Evolutionary conservation across 108 stramenopile species (phyloP), one percentile per base, ranked within the genome.

Genomic region (Conticribra guillardii): DNA sequence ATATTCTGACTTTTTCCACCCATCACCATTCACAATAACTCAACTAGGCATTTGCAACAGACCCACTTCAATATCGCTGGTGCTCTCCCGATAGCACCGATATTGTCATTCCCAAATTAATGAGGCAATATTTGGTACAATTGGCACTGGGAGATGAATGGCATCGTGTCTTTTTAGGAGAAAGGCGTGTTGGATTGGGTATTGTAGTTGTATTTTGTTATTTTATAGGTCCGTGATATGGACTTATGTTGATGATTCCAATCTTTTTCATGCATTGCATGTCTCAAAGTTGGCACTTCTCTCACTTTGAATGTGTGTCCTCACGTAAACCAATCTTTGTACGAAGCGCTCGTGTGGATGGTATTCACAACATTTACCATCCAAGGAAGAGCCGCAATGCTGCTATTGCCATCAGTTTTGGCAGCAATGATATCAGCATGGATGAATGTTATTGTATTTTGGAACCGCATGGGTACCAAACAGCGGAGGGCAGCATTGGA

Each of bases 71-170:
- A 24, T 81, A 76, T 73, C 54, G 62, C 44, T 74, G 76, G 72
- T 73, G 70, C 26, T 60, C 60, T 53, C 64, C 55, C 2, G 78
- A 80, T 15, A 65, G 63, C 30, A 54, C 60, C 15, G 68, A 50
- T 34, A 44, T 71, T 28, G 30, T 59, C 11, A 74, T 82, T 24
- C 71, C 65, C 19, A 49, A 52, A 23, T 54, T 89, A 32, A 87
- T 89, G 88, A 82, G 80, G 37, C 64, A 73, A 28, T 84, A 82
- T 31, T 48, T 91, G 49, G 52, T 87, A 28, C 85, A 88, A 53
- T 29, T 81, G 29, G 73, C 84, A 7, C 73, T 91, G 53, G 71
- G 85, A 4, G 87, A 89, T 53, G 92, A 93, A 67, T 93, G 92
- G 92, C 74, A 84, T 34, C 83, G 92, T 23, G 84, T 90, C 30